These are phyloP conservation scores for Penicillium decumbens DNA, from an alignment of 2,329 filamentous ascomycete species.

Conservation along the genomic window DNA sequence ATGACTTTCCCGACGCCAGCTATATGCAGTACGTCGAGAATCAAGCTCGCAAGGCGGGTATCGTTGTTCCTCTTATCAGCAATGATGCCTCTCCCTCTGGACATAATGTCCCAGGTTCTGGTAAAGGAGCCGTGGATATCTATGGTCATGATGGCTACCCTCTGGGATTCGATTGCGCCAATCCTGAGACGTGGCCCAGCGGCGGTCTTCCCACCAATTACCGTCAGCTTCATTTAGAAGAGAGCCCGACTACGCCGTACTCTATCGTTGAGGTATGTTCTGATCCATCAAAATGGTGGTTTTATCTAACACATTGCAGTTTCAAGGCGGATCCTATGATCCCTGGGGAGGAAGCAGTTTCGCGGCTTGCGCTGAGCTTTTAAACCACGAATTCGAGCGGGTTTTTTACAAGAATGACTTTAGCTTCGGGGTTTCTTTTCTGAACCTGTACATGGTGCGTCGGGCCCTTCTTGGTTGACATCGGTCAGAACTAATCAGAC, in stretches of 20 bases:
- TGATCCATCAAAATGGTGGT: not conserved
- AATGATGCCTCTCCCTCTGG: constrained; percentile 64
- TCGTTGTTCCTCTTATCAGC: constrained; percentile 69
- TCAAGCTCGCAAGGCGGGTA: constrained; percentile 62
- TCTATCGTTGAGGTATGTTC: constrained; percentile 54
- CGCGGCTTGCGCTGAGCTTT: constrained; percentile 59
- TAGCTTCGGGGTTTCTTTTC: constrained; percentile 60
- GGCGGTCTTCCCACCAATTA: constrained; percentile 55
- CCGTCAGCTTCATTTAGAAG: constrained; percentile 50
- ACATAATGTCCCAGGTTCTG: constrained; percentile 61
- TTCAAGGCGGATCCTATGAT: constrained; percentile 68
- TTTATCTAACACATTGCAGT: constrained; percentile 40
- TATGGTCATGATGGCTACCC: constrained; percentile 65
- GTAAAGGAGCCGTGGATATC: constrained; percentile 56
- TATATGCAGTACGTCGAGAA: constrained; percentile 70
- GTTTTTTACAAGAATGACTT: constrained; percentile 76
- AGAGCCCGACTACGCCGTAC: constrained; percentile 63
- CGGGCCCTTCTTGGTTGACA: not conserved
- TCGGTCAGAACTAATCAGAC: constrained; percentile 1
- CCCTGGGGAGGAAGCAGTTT: constrained; percentile 70
- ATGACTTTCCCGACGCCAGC: constrained; percentile 59
- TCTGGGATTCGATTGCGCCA: constrained; percentile 44
- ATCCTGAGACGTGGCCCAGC: constrained; percentile 59
- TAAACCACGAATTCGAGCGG: constrained; percentile 69
- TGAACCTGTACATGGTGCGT: constrained; percentile 70